Conservation (phyloP, 345 rosid species). For the Cardamine chenopodiifolia region DNA sequence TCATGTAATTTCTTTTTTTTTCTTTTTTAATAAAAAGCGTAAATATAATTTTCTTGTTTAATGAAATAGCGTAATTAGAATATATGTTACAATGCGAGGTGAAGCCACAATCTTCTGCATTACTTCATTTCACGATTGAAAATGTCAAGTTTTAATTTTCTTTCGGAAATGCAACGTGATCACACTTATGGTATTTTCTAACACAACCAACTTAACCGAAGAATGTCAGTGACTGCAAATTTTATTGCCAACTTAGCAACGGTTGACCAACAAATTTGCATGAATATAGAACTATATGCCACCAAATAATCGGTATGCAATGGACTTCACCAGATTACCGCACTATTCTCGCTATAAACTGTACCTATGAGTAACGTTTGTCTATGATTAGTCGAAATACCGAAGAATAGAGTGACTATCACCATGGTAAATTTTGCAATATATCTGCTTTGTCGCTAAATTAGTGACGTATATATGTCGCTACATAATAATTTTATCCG, state of each 20-base stretch:
- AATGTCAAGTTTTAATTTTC: not conserved
- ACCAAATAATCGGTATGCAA: not conserved
- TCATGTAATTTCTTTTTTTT: not conserved
- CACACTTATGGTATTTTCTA: not conserved
- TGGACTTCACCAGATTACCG: no score
- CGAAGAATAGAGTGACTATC: no score
- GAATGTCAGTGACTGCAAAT: not conserved
- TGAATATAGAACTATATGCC: not conserved
- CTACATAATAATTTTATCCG: no score
- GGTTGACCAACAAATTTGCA: no score
- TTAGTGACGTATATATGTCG: no score
- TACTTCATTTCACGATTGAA: not conserved
- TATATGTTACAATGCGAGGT: not conserved
- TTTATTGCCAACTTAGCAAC: not conserved
- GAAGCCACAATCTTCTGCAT: not conserved
- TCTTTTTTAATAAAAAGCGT: conserved; percentile 4
- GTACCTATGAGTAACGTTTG: no score
- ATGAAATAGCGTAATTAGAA: not conserved
- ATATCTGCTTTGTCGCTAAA: no score
- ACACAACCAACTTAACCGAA: not conserved
- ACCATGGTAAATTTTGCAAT: no score
- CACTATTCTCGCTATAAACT: no score
- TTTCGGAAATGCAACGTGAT: not conserved
- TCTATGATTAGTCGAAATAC: no score
- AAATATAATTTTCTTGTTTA: not conserved